These are phyloP conservation scores for Cryptosporidium meleagridis DNA, from an alignment of 169 alveolate species.

Conservation along the genomic window DNA sequence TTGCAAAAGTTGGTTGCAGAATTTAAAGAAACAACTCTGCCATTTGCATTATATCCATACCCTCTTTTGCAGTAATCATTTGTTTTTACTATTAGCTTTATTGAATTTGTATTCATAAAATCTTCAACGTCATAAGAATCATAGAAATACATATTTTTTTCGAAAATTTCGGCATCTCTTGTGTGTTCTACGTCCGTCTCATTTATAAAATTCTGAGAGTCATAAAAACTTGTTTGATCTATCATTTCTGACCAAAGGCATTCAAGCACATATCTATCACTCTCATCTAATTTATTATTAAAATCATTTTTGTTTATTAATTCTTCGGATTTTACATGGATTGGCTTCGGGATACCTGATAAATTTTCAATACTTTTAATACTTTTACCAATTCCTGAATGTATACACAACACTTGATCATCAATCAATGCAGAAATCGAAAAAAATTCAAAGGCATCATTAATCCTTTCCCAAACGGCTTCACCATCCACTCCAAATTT, in stretches of 20 bases:
- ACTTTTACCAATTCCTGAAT: slow-evolving; percentile 81
- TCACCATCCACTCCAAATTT: slow-evolving; percentile 65
- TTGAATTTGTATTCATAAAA: slow-evolving; percentile 76
- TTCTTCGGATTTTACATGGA: slow-evolving; percentile 77
- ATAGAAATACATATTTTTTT: slow-evolving; percentile 4
- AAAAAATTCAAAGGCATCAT: slow-evolving; percentile 81
- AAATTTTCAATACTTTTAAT: slow-evolving; percentile 77
- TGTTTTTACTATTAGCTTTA: slow-evolving; percentile 79
- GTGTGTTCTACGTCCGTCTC: slow-evolving; percentile 69
- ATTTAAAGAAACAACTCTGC: slow-evolving; percentile 78
- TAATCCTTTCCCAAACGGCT: slow-evolving; percentile 77
- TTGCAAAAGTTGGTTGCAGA: slow-evolving; percentile 81
- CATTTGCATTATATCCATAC: slow-evolving; percentile 78
- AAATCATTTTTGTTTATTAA: not conserved
- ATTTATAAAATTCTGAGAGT: slow-evolving; percentile 71
- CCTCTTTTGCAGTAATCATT: slow-evolving; percentile 80
- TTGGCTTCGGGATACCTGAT: slow-evolving; percentile 78
- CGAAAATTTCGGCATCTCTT: not conserved
- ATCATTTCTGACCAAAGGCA: slow-evolving; percentile 81
- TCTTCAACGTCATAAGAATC: slow-evolving; percentile 79
- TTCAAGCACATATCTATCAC: slow-evolving; percentile 77
- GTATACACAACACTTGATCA: slow-evolving; percentile 79
- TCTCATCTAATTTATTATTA: slow-evolving; percentile 1
- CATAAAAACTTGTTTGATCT: slow-evolving; percentile 76
- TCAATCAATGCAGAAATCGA: slow-evolving; percentile 79